phyloP scores from a whole-genome alignment of 2,329 filamentous ascomycete genomes.

The Arthroderma sp. region DNA sequence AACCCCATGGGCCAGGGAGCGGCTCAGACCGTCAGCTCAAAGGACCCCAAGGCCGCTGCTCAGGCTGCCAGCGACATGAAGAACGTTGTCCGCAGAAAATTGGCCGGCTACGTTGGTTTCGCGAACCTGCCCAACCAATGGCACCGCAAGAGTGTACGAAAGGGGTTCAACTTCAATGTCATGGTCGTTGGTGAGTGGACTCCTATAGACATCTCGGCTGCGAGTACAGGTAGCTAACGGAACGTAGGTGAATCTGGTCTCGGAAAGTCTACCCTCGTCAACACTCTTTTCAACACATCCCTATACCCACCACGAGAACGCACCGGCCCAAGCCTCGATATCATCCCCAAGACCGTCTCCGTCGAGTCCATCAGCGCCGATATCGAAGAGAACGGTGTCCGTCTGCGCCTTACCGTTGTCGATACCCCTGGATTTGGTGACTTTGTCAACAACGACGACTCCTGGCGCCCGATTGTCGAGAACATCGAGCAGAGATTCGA shows the following conservation, averaged over 20 bases:
- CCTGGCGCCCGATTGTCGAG: slow-evolving; percentile 96
- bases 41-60: slow-evolving; percentile 48
- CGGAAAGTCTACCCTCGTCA: slow-evolving; percentile 97
- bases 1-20: slow-evolving; percentile 44
- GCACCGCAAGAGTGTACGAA: slow-evolving; percentile 99
- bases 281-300: slow-evolving; percentile 99
- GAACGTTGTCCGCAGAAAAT: slow-evolving; percentile 96
- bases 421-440: slow-evolving; percentile 97
- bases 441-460: slow-evolving; percentile 99
- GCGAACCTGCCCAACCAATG: slow-evolving; percentile 98
- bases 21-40: slow-evolving; percentile 51
- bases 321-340: slow-evolving; percentile 92
- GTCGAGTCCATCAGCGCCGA: slow-evolving; percentile 93
- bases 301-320: slow-evolving; percentile 97
- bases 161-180: slow-evolving; percentile 99
- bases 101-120: slow-evolving; percentile 97
- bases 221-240: neutral
- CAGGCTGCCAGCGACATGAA: slow-evolving; percentile 57
- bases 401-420: slow-evolving; percentile 88
- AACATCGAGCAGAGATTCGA: slow-evolving; percentile 99
- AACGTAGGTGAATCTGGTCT: slow-evolving; percentile 93
- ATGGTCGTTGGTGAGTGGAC: slow-evolving; percentile 94
- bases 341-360: slow-evolving; percentile 93
- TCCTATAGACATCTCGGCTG: neutral
- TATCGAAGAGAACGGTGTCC: slow-evolving; percentile 97